Percentiles rank a stretch among this genome's conserved stretches.
Evolutionary conservation across 257 asterid genomes (phyloP).

Genomic region (Datura wrightii): DNA sequence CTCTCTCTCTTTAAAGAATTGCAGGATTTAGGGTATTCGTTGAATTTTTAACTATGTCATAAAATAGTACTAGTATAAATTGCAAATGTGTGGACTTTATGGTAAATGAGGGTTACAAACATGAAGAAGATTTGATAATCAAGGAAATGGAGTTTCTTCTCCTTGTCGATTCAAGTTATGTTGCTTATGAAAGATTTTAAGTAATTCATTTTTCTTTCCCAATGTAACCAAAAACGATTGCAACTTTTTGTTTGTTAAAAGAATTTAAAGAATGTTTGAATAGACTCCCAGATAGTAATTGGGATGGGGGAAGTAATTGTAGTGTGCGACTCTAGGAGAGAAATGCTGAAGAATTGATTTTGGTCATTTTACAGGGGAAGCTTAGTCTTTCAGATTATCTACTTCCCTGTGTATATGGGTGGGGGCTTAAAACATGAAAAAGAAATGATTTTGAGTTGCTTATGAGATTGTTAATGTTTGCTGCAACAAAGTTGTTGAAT

Average conservation of each 20-base stretch:
- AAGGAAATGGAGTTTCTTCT: neutral
- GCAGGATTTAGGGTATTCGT: neutral
- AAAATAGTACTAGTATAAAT: neutral
- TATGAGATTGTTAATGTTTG: neutral
- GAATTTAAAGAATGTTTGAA: constrained; percentile 6
- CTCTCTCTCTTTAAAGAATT: neutral
- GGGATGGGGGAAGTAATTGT: neutral
- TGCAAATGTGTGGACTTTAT: neutral
- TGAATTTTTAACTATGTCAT: neutral
- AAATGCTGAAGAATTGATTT: neutral
- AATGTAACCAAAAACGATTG: neutral
- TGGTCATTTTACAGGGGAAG: neutral
- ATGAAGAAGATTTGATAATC: neutral
- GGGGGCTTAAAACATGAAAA: neutral
- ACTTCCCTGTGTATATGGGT: neutral
- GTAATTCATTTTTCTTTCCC: neutral
- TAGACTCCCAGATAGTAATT: neutral
- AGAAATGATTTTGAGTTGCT: neutral
- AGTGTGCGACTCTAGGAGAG: neutral
- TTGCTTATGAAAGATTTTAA: neutral
- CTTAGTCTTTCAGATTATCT: neutral
- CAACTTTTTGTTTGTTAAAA: constrained; percentile 5
- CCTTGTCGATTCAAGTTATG: neutral
- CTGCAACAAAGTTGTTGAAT: constrained; percentile 14
- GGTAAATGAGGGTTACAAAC: neutral